Evolutionary conservation across 2,329 filamentous ascomycete species (phyloP).

Genomic region (Trichoderma cornu-damae): DNA sequence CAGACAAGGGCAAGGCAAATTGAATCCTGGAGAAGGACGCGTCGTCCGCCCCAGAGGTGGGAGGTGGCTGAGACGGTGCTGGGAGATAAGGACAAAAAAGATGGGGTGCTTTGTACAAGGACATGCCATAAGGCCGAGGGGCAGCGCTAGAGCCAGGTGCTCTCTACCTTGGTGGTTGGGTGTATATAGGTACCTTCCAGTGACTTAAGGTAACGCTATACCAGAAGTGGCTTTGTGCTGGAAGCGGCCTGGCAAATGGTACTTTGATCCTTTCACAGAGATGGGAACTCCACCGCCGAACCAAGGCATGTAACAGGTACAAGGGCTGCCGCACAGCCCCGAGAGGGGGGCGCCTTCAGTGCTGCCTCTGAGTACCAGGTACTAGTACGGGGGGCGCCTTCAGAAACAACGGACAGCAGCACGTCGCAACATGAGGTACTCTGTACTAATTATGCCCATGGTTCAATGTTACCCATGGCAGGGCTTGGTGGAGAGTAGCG

Average conservation of each 20-base stretch:
- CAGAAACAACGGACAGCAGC: not conserved
- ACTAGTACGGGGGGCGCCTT: not conserved
- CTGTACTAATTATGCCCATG: no score
- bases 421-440: not conserved
- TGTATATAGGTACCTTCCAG: no score
- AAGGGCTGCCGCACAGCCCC: not conserved
- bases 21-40: slow-evolving; percentile 1
- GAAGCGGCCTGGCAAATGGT: not conserved
- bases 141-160: slow-evolving; percentile 8
- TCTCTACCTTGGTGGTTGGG: not conserved
- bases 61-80: slow-evolving; percentile 17
- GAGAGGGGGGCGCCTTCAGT: fast-evolving
- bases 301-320: slow-evolving; percentile 6
- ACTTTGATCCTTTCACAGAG: slow-evolving; percentile 16
- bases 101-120: no score
- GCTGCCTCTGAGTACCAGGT: not conserved
- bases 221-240: not conserved
- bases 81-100: slow-evolving; percentile 11
- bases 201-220: no score
- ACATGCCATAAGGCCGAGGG: not conserved
- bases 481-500: no score
- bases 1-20: not conserved
- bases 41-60: slow-evolving; percentile 8
- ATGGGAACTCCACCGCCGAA: slow-evolving; percentile 1
- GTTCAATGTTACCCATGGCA: no score